A percentile compares a stretch with the other conserved stretches of the same genome.
Evolutionary conservation across 1,139 yeast species (phyloP).

Genomic region (Saccharomycopsis hybrid): DNA sequence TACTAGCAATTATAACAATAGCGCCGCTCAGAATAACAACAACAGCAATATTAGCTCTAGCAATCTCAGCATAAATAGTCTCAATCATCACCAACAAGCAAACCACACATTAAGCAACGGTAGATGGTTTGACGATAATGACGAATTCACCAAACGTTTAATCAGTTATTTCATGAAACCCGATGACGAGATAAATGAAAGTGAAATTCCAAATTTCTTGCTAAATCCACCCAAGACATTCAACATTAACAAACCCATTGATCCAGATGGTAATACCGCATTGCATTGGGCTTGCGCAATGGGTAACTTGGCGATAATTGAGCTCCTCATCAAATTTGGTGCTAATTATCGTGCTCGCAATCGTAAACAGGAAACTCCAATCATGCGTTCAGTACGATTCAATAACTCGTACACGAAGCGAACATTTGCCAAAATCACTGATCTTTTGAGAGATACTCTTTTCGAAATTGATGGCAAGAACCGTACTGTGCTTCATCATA

Average conservation of each 20-base stretch:
- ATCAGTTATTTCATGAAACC: conserved; percentile 61
- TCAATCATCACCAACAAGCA: too few species aligned
- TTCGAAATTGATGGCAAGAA: conserved; percentile 59
- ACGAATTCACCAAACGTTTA: conserved; percentile 37
- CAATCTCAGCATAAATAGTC: not conserved
- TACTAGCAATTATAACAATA: conserved; percentile 24
- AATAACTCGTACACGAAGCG: conserved; percentile 81
- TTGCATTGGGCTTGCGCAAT: conserved; percentile 97
- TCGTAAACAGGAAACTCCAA: conserved; percentile 74
- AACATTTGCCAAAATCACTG: conserved; percentile 70
- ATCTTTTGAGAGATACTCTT: conserved; percentile 57
- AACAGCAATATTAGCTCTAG: not conserved
- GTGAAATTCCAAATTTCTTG: conserved; percentile 64
- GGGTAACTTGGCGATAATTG: conserved; percentile 72
- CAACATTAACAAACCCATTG: conserved; percentile 76
- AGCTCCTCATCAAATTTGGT: conserved; percentile 60
- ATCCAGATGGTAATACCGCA: conserved; percentile 92
- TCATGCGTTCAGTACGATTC: conserved; percentile 76
- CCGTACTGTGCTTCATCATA: conserved; percentile 79
- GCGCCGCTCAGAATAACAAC: not conserved
- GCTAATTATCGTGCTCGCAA: conserved; percentile 75
- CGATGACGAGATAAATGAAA: conserved; percentile 39
- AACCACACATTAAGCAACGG: not conserved
- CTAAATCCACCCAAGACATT: conserved; percentile 68
- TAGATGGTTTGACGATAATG: conserved; percentile 28